phyloP scores from a whole-genome alignment of 2,329 filamentous ascomycete species.

The Zopfia rhizophila region DNA sequence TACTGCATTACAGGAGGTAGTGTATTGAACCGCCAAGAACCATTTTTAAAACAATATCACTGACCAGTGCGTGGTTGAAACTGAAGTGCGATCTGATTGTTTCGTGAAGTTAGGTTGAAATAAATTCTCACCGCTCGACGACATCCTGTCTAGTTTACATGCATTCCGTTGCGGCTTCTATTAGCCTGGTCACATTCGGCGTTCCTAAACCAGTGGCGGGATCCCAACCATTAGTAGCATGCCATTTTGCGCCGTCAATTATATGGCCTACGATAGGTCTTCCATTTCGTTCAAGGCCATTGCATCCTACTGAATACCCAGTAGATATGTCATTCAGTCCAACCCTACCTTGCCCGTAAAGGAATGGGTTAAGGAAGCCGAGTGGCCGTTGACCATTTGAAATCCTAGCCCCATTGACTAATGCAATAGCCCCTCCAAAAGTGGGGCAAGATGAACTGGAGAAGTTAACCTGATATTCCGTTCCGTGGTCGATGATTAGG shows the following conservation, averaged over 20 bases:
- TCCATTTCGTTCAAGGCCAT: too few relatives aligned
- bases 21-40: too few relatives aligned
- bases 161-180: too few relatives aligned
- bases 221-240: constrained; percentile 53
- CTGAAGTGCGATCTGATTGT: too few relatives aligned
- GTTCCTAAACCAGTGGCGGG: constrained; percentile 61
- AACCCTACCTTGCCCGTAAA: constrained; percentile 44
- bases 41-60: too few relatives aligned
- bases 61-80: too few relatives aligned
- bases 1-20: too few relatives aligned
- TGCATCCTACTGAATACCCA: constrained; percentile 41
- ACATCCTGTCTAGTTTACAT: too few relatives aligned
- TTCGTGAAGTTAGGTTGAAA: too few relatives aligned
- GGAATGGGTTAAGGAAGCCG: constrained; percentile 63
- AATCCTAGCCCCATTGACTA: constrained; percentile 62
- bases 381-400: constrained; percentile 58
- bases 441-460: constrained; percentile 35
- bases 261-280: too few relatives aligned
- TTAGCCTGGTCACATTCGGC: too few relatives aligned
- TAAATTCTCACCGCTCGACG: too few relatives aligned
- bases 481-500: constrained; percentile 32
- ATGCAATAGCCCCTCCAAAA: constrained; percentile 31
- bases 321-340: constrained; percentile 54
- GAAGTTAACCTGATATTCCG: constrained; percentile 24
- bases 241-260: constrained; percentile 30